Percentiles rank a stretch among this genome's conserved stretches.
These are phyloP conservation scores for Penicillium nucicola DNA, from an alignment of 495 filamentous ascomycete genomes.

Conservation along the genomic window DNA sequence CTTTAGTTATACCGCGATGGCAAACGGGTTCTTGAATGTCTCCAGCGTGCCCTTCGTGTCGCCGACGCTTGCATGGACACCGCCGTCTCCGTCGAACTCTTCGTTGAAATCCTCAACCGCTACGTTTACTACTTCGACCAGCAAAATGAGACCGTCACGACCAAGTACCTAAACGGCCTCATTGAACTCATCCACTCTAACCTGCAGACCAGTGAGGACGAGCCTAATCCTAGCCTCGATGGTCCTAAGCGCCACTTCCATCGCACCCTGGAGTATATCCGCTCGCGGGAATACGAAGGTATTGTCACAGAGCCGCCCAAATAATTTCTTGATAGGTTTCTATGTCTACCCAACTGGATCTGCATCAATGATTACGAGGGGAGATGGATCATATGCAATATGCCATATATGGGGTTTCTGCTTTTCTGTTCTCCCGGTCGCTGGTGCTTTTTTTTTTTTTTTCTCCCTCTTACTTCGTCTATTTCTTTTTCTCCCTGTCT, in stretches of 20 bases:
- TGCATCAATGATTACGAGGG: neutral
- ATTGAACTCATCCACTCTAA: conserved; percentile 99
- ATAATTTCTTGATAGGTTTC: conserved; percentile 13
- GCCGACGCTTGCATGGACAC: conserved; percentile 99
- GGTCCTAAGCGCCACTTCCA: conserved; percentile 88
- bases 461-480: conserved; percentile 5
- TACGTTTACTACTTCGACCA: conserved; percentile 99
- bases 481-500: conserved; percentile 7
- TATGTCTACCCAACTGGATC: neutral
- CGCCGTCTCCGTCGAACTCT: conserved; percentile 94
- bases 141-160: conserved; percentile 96
- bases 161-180: conserved; percentile 95
- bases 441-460: conserved; percentile 6
- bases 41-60: conserved; percentile 91
- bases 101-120: conserved; percentile 95
- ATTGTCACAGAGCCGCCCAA: conserved; percentile 69
- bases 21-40: conserved; percentile 92
- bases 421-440: conserved; percentile 3
- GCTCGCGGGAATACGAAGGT: conserved; percentile 87
- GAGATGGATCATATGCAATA: conserved; percentile 1
- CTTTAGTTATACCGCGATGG: conserved; percentile 89
- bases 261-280: conserved; percentile 90
- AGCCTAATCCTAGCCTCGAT: conserved; percentile 71
- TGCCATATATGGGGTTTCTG: conserved; percentile 5
- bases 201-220: conserved; percentile 71